Base-by-base conservation (phyloP, 2,329 filamentous ascomycete species). In the Penicillium sumatraense region DNA sequence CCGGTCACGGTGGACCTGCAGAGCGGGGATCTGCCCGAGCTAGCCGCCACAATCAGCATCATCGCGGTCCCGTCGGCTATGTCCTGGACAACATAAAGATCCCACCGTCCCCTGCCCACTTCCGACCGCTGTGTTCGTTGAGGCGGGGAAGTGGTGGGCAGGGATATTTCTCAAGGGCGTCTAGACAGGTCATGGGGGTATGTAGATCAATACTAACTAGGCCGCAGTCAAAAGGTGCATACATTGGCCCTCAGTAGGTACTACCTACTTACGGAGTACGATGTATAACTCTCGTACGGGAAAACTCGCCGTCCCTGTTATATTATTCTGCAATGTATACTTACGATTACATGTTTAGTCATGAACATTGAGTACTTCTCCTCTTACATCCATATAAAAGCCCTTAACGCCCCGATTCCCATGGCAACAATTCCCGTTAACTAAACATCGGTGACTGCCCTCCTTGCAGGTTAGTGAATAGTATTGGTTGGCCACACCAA, bases 1-100 rank as follows among this genome's bases (percentile, higher is more conserved):
- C 23, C 65, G 4, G 67, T 88, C 0, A 83, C 80, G 0, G 82
- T 81, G 5, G 85, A 88, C 62, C 66, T 87, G 2, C 84, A 87
- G 67, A 85, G 88, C 61, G 85, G 84, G 0, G 69, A 76, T 18
- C 74, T 84, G 2, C 76, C 72, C 5, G 74, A 79, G 4, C n/a
- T 67, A 10, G 54, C 58, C 18, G 49, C 57, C 14, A 80, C 75
- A 0, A 72, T 86, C 2, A 66, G 64, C 2, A 73, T 81, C 1
- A 77, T 87, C n/a, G 66, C 74, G 3, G 55, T 80, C 0, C 76
- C 0, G 81, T 82, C 1, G 84, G 85, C 0, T 80, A 79, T 45
- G n/a, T 14, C 29, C 11, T 10, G n/a, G 29, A 14, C 29, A 88
- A 61, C 78, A 16, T n/a, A 44, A 44, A 11, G 5, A 44, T 18